phyloP scores from a whole-genome alignment of 805 yeast species.

The Starmerella stellata region DNA sequence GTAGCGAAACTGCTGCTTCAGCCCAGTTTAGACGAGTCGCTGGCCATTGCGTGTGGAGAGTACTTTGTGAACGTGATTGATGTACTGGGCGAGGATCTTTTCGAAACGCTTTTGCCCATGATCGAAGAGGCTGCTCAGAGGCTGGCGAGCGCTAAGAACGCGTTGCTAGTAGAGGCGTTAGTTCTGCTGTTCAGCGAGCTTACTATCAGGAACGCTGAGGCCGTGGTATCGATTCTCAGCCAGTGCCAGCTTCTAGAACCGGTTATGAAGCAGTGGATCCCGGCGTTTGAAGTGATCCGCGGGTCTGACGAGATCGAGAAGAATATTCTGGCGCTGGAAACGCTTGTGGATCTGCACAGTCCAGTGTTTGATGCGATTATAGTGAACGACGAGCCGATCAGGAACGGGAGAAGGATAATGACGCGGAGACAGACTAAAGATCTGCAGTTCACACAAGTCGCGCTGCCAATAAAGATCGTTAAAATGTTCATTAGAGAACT shows the following conservation, averaged over 20 bases:
- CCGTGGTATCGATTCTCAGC: slow-evolving; percentile 45
- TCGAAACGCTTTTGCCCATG: slow-evolving; percentile 33
- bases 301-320: slow-evolving; percentile 57
- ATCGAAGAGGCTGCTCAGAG: slow-evolving; percentile 55
- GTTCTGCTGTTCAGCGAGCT: slow-evolving; percentile 59
- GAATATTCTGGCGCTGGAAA: slow-evolving; percentile 51
- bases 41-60: slow-evolving; percentile 61
- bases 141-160: slow-evolving; percentile 45
- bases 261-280: slow-evolving; percentile 66
- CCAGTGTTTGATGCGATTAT: slow-evolving; percentile 31
- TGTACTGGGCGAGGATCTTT: slow-evolving; percentile 29
- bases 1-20: slow-evolving; percentile 53
- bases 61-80: slow-evolving; percentile 43
- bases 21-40: slow-evolving; percentile 57
- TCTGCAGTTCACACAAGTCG: slow-evolving; percentile 42
- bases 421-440: slow-evolving; percentile 69
- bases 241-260: slow-evolving; percentile 31
- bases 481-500: slow-evolving; percentile 55
- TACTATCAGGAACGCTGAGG: slow-evolving; percentile 41
- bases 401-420: slow-evolving; percentile 39
- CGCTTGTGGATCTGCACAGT: slow-evolving; percentile 44
- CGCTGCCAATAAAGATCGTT: slow-evolving; percentile 55
- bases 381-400: slow-evolving; percentile 58
- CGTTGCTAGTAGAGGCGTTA: slow-evolving; percentile 60
- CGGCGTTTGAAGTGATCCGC: slow-evolving; percentile 58